A percentile compares a stretch with the other conserved stretches of the same genome.
phyloP scores from a whole-genome alignment of 192 early-diverging fungal genomes.

The Coemansia sp. region DNA sequence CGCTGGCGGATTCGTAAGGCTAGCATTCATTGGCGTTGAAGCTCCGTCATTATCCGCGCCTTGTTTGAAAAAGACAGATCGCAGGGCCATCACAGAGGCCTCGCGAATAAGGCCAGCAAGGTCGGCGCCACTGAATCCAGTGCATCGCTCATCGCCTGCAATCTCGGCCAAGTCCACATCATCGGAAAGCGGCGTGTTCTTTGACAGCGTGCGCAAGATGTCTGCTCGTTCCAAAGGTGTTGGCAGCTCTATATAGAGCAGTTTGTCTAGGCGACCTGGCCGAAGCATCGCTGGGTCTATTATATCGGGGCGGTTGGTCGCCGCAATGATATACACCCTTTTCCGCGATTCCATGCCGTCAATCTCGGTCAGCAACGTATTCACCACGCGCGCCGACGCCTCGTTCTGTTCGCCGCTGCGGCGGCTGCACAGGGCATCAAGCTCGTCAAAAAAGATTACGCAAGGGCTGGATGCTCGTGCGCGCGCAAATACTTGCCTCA shows the following conservation, averaged over 20 bases:
- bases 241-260: conserved; percentile 97
- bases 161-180: conserved; percentile 61
- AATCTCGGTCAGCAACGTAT: conserved; percentile 95
- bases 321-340: conserved; percentile 94
- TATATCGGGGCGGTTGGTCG: conserved; percentile 97
- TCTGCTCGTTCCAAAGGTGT: conserved; percentile 75
- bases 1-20: not conserved
- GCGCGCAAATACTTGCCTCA: conserved; percentile 93
- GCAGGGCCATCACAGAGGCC: conserved; percentile 81
- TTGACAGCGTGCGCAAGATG: conserved; percentile 80
- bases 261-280: conserved; percentile 93
- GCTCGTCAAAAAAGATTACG: conserved; percentile 97
- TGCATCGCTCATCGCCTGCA: conserved; percentile 67
- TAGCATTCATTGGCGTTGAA: not conserved
- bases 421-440: conserved; percentile 91
- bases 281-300: conserved; percentile 99
- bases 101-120: conserved; percentile 75
- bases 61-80: conserved; percentile 40
- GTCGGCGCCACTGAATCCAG: conserved; percentile 79
- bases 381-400: conserved; percentile 91
- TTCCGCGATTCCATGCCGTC: conserved; percentile 91
- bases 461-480: conserved; percentile 93
- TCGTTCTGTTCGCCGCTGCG: conserved; percentile 88
- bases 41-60: conserved; percentile 13
- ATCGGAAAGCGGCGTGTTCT: conserved; percentile 74